Conservation (phyloP, 805 yeast species). For the Wickerhamiella sorbophila region DNA sequence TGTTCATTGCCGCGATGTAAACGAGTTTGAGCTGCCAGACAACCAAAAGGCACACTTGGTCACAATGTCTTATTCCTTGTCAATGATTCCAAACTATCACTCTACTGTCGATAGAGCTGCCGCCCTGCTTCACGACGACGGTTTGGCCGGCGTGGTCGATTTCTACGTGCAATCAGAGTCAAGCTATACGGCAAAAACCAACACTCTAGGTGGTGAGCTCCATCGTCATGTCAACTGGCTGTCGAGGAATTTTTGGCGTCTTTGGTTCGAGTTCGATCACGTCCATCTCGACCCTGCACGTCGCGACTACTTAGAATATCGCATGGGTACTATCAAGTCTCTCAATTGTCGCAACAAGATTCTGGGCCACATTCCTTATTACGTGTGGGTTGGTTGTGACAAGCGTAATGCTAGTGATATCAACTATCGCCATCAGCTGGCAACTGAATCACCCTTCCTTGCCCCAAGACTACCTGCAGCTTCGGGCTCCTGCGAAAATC, state of each 20-base stretch:
- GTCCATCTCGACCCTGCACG: constrained; percentile 68
- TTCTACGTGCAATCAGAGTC: constrained; percentile 64
- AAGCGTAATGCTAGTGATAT: constrained; percentile 37
- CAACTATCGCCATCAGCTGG: constrained; percentile 46
- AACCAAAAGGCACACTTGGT: constrained; percentile 44
- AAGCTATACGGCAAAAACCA: constrained; percentile 50
- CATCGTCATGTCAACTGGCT: constrained; percentile 67
- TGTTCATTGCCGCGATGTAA: constrained; percentile 61
- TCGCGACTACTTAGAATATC: constrained; percentile 70
- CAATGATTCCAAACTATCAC: constrained; percentile 76
- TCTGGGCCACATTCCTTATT: constrained; percentile 67
- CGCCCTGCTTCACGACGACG: constrained; percentile 37
- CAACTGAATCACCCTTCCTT: constrained; percentile 69
- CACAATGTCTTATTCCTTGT: constrained; percentile 66
- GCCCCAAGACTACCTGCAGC: constrained; percentile 34
- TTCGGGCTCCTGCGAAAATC: neutral
- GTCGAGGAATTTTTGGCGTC: constrained; percentile 66
- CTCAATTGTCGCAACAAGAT: constrained; percentile 48
- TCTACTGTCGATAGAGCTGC: constrained; percentile 60
- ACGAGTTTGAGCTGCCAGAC: constrained; percentile 43
- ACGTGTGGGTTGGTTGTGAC: constrained; percentile 70
- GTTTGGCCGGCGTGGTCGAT: constrained; percentile 59
- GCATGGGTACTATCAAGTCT: constrained; percentile 68
- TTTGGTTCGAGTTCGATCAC: constrained; percentile 77
- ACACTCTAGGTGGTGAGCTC: constrained; percentile 60